A percentile compares a stretch with the other conserved stretches of the same genome.
Evolutionary conservation across 1,284 basidiomycete species (phyloP).

Genomic region (Fomitiporia mediterranea): DNA sequence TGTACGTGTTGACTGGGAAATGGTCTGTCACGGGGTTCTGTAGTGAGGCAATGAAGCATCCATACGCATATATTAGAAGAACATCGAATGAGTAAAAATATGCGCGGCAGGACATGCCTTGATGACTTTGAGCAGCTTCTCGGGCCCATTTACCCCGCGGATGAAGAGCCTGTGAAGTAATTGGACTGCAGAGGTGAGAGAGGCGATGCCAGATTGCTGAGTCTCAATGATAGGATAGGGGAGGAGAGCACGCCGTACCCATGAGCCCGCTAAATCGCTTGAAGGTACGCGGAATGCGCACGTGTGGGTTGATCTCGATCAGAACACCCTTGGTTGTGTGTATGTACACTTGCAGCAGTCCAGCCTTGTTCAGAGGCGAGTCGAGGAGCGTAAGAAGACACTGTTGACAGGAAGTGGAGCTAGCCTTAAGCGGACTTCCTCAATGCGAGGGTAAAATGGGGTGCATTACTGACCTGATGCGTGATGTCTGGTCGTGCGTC

Average conservation of each 20-base stretch:
- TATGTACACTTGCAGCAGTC: slow-evolving; percentile 95
- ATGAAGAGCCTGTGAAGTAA: slow-evolving; percentile 95
- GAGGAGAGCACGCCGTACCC: slow-evolving; percentile 56
- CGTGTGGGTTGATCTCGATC: slow-evolving; percentile 98
- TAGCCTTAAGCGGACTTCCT: neutral
- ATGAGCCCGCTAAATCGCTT: slow-evolving; percentile 98
- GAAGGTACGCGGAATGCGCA: slow-evolving; percentile 96
- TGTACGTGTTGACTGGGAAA: slow-evolving; percentile 92
- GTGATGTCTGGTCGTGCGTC: slow-evolving; percentile 98
- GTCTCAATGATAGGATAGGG: neutral
- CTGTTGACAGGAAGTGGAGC: slow-evolving; percentile 37
- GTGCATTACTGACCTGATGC: slow-evolving; percentile 70
- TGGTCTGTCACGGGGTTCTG: slow-evolving; percentile 96
- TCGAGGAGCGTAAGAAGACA: slow-evolving; percentile 96
- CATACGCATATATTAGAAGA: slow-evolving; percentile 10
- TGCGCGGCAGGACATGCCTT: slow-evolving; percentile 44
- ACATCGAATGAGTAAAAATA: neutral
- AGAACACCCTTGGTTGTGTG: slow-evolving; percentile 96
- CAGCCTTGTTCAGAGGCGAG: slow-evolving; percentile 97
- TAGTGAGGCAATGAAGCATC: neutral
- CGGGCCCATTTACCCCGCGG: slow-evolving; percentile 91
- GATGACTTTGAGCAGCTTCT: slow-evolving; percentile 96
- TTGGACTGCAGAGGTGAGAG: slow-evolving; percentile 65
- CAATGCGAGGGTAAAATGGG: slow-evolving; percentile 5
- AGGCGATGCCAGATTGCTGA: slow-evolving; percentile 6